Base-by-base conservation (phyloP, 1,284 basidiomycete genomes). In the Boletus hoseneyae region DNA sequence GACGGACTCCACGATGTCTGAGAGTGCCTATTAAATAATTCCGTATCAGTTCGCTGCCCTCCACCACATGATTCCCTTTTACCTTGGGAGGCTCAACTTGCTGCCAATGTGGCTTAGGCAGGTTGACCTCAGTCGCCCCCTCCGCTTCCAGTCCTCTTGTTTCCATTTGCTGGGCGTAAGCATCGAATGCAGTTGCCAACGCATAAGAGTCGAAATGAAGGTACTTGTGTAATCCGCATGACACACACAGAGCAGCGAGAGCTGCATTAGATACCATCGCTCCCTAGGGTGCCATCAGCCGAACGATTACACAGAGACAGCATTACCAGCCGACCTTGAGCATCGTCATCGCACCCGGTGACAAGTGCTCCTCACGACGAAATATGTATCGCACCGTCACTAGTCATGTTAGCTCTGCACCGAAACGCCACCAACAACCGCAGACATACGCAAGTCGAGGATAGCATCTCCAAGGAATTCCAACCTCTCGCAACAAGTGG, bases 391-490 rank as follows among this genome's bases (percentile, higher is more conserved):
- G 77, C 30, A 89, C 77, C n/a, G 87, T 82, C 70, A 87, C 90
- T 92, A 54, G 21, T 19, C 35, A 25, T 36, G 35, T 48, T 46
- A 53, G 51, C 48, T 52, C 23, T 39, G 51, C n/a, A 4, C 27
- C 18, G 57, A 29, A 25, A 35, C 34, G 38, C 49, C 36, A 10
- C 47, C 19, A 25, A 21, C 36, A 45, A 35, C 51, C 16, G 36
- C 43, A 42, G 13, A 68, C 85, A 55, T 58, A 90, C 89, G 67
- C 55, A 89, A 87, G 63, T 92, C 89, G 32, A 92, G 75, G 39
- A 92, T 79, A 3, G 86, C 85, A 67, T 93, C 90, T 10, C 90
- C 90, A 40, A 91, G 72, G 62, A 90, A 93, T 64, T 92, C 89
- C 21, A 91, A 73, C 43, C 87, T 74, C 60, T 91, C 85, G 57